These are phyloP conservation scores for Russula vinacea DNA, from an alignment of 768 basidiomycete genomes.

Conservation along the genomic window DNA sequence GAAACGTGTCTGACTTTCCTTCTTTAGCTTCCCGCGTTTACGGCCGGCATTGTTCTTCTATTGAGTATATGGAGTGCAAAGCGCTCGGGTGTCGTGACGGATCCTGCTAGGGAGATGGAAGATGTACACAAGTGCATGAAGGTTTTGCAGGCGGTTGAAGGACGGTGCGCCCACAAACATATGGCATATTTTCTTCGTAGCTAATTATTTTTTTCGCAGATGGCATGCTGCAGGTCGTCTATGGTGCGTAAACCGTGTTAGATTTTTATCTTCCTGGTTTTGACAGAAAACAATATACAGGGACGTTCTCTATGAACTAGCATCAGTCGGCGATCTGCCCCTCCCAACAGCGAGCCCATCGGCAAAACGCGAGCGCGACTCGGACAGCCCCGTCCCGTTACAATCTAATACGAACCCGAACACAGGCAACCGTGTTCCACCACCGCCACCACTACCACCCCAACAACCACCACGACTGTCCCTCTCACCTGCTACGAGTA, in stretches of 20 bases:
- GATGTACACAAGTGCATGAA: constrained; percentile 32
- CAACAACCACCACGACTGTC: constrained; percentile 16
- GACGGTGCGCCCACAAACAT: constrained; percentile 10
- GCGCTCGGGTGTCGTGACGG: constrained; percentile 28
- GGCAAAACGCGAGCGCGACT: constrained; percentile 61
- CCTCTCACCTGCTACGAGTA: constrained; percentile 19
- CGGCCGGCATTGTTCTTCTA: constrained; percentile 43
- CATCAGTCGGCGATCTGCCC: constrained; percentile 67
- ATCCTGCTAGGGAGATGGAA: constrained; percentile 28
- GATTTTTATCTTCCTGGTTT: neutral
- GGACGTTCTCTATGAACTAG: constrained; percentile 72
- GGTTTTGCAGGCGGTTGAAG: constrained; percentile 27
- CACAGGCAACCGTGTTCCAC: constrained; percentile 1
- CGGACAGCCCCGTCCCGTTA: constrained; percentile 44
- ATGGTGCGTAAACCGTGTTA: constrained; percentile 39
- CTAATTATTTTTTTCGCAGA: constrained; percentile 32
- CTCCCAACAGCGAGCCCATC: constrained; percentile 56
- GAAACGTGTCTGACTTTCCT: constrained; percentile 16
- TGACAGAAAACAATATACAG: constrained; percentile 37
- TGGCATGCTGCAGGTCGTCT: constrained; percentile 50
- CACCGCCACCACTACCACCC: neutral
- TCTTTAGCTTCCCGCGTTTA: constrained; percentile 36
- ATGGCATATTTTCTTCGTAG: neutral
- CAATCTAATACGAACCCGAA: constrained; percentile 12
- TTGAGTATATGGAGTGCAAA: constrained; percentile 45